A percentile compares a stretch with the other conserved stretches of the same genome.
These are phyloP conservation scores for Ichthyophthirius multifiliis DNA, from an alignment of 169 alveolate species.

Conservation along the genomic window DNA sequence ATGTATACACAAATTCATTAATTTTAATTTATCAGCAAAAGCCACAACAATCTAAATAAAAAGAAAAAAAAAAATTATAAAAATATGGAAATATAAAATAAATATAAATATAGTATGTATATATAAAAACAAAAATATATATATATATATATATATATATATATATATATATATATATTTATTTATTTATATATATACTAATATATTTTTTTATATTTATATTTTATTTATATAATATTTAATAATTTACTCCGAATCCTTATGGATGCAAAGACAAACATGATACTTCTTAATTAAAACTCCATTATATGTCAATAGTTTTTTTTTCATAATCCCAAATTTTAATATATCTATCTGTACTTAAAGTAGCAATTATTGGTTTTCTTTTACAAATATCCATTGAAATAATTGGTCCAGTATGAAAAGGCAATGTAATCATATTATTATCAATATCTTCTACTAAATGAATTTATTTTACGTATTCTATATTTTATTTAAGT, in stretches of 20 bases:
- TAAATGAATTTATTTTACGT: conserved; percentile 11
- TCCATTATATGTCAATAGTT: conserved; percentile 84
- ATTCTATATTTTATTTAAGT: not conserved
- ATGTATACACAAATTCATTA: conserved; percentile 73
- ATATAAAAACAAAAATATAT: too few species aligned
- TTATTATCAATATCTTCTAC: conserved; percentile 25
- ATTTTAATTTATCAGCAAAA: conserved; percentile 88
- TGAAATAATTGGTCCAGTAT: conserved; percentile 79
- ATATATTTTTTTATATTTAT: not conserved
- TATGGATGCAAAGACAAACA: conserved; percentile 92
- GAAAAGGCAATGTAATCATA: conserved; percentile 65
- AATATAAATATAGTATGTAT: too few species aligned
- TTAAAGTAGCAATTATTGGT: conserved; percentile 91
- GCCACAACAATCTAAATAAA: conserved; percentile 82
- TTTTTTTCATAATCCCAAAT: conserved; percentile 90
- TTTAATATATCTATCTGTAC: conserved; percentile 91
- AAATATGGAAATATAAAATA: not conserved
- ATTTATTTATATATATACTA: too few species aligned
- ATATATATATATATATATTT: too few species aligned
- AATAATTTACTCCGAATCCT: conserved; percentile 77
- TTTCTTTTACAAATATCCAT: conserved; percentile 90
- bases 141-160: too few species aligned
- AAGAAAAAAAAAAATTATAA: not conserved
- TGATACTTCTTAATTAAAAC: conserved; percentile 89
- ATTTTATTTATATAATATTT: not conserved